A percentile compares a stretch with the other conserved stretches of the same genome.
Evolutionary conservation across 345 rosid species (phyloP).

Genomic region (Citrus glauca): DNA sequence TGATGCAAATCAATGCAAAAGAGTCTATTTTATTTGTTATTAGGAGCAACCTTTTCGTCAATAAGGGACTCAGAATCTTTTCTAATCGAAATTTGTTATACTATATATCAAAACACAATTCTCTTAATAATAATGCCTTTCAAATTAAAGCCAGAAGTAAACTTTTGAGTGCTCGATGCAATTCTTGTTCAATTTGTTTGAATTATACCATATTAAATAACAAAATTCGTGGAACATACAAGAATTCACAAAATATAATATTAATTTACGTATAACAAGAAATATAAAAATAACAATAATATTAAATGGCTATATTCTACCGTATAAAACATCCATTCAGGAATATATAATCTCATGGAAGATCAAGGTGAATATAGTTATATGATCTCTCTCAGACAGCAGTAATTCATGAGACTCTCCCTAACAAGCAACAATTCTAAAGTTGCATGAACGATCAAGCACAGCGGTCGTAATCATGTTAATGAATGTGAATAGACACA

Average conservation of each 20-base stretch:
- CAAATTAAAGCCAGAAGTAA: background rate
- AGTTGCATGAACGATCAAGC: background rate
- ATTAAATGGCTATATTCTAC: no score
- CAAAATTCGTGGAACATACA: no score
- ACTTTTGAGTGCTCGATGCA: background rate
- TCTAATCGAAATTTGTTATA: background rate
- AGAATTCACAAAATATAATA: no score
- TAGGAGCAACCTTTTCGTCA: background rate
- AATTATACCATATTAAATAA: background rate
- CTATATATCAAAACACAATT: background rate
- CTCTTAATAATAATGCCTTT: background rate
- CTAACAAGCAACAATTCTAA: background rate
- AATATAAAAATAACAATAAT: no score
- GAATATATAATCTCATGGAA: background rate
- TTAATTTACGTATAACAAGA: no score
- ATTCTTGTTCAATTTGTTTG: background rate
- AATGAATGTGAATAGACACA: background rate
- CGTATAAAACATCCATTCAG: background rate
- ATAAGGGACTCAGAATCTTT: no score
- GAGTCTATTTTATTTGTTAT: no score
- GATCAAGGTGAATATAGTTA: background rate
- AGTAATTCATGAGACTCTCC: background rate
- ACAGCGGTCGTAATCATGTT: background rate
- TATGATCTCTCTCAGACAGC: background rate
- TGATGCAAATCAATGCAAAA: background rate